Base-by-base conservation (phyloP, 139 green algal species). In the Chlorella sp. region DNA sequence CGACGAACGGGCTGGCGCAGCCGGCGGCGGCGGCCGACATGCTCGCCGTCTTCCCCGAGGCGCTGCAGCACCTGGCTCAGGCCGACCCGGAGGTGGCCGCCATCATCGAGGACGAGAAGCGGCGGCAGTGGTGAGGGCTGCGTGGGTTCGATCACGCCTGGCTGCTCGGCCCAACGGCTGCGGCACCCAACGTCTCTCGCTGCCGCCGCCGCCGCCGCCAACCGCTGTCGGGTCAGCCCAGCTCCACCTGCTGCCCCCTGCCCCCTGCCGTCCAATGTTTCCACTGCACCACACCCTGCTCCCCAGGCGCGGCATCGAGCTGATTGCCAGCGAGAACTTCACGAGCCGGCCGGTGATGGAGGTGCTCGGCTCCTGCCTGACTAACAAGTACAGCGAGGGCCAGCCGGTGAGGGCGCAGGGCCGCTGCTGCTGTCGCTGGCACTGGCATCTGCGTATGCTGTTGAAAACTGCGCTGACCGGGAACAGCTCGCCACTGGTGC, bases 301-400 rank as follows among this genome's bases (percentile, higher is more conserved):
- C 72, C 86, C 82, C 93, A 98, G 94, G 93, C 94, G 91, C 65
- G 97, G 97, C 44, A 99, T 99, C 69, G 97, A 99, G 94, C 95
- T 99, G 25, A 99, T 99, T 82, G 97, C 97, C 3, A 97, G 91
- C 5, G 97, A 99, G 87, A 99, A 99, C 88, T 99, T 99, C 89
- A 99, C 97, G 0, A 97, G 92, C 16, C 67, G 81, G 74, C 93
- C 95, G 0, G 97, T 99, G 25, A 96, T 99, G 92, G 96, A 99
- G 89, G 95, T 92, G 15, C 91, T 99, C 70, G 97, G 97, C 30
- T 98, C 94, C n/a, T 95, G 92, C 88, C 88, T 99, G 39, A 99
- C 97, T 4, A 99, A 99, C 94, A 99, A 99, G 89, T 99, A 99
- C 91, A 96, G 90, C 28, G 97, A 99, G 89, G 97, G 97, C 1